Evolutionary conservation across 805 yeast species (phyloP).

Genomic region (Candida nitratophila): DNA sequence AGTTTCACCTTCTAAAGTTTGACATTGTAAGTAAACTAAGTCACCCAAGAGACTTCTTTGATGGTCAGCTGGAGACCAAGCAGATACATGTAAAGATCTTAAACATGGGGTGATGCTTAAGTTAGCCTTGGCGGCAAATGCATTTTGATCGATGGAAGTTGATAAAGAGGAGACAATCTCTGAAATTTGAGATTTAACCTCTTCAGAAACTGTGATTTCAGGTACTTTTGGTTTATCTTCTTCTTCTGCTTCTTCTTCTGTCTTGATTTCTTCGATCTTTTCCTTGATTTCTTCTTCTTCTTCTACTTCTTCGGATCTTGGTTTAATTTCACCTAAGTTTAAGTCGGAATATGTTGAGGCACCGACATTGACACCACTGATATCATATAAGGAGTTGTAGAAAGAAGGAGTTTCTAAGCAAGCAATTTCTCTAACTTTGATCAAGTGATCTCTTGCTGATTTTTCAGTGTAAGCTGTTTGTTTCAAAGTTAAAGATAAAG

Average conservation of each 20-base stretch:
- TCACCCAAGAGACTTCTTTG: slow-evolving; percentile 63
- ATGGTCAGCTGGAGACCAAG: slow-evolving; percentile 83
- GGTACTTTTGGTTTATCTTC: not conserved
- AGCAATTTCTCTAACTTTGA: slow-evolving; percentile 53
- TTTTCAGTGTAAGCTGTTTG: slow-evolving; percentile 55
- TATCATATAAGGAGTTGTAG: slow-evolving; percentile 31
- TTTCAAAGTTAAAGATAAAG: slow-evolving; percentile 36
- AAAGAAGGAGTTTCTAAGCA: slow-evolving; percentile 45
- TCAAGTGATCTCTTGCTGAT: slow-evolving; percentile 54
- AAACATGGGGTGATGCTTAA: slow-evolving; percentile 42
- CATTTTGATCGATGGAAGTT: slow-evolving; percentile 5
- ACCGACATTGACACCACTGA: slow-evolving; percentile 39
- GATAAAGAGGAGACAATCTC: slow-evolving; percentile 14
- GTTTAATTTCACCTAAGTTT: slow-evolving; percentile 27
- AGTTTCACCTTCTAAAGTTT: slow-evolving; percentile 76
- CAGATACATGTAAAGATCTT: slow-evolving; percentile 50
- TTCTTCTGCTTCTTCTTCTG: slow-evolving; percentile 7
- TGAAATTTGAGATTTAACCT: slow-evolving; percentile 8
- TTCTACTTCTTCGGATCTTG: slow-evolving; percentile 7
- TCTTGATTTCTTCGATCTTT: slow-evolving; percentile 9
- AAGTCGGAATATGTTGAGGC: slow-evolving; percentile 39
- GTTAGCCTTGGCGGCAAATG: slow-evolving; percentile 25
- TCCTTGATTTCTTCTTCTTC: slow-evolving; percentile 6
- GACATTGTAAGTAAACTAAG: slow-evolving; percentile 64
- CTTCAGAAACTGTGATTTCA: slow-evolving; percentile 1